Evolutionary conservation across 495 filamentous ascomycete species (phyloP).

Genomic region (Parathielavia hyrcaniae): DNA sequence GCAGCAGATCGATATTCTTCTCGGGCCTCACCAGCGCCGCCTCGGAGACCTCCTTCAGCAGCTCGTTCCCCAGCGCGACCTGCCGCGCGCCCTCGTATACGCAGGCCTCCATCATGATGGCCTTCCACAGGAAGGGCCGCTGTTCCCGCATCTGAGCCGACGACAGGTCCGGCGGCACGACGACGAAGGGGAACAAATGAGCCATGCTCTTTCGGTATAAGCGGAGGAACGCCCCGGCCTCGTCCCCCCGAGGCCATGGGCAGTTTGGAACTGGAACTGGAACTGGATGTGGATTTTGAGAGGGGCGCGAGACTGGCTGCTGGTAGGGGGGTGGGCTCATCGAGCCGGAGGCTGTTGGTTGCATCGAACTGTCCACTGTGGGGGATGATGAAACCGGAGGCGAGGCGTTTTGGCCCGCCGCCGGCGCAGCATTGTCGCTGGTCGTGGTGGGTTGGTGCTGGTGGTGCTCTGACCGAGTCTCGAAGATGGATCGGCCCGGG

Average conservation of each 20-base stretch:
- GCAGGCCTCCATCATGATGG: slow-evolving; percentile 29
- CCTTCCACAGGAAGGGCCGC: slow-evolving; percentile 33
- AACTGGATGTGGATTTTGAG: slow-evolving; percentile 1
- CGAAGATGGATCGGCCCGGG: slow-evolving; percentile 2
- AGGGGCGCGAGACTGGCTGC: neutral
- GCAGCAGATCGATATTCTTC: slow-evolving; percentile 28
- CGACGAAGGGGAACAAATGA: slow-evolving; percentile 28
- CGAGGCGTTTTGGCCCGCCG: neutral
- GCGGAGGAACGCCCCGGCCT: slow-evolving; percentile 24
- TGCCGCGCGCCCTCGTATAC: slow-evolving; percentile 29
- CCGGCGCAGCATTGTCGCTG: neutral
- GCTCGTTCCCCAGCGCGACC: slow-evolving; percentile 22
- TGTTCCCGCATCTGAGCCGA: slow-evolving; percentile 22
- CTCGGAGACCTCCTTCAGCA: slow-evolving; percentile 26
- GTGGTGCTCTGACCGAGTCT: neutral
- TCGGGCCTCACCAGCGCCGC: slow-evolving; percentile 19
- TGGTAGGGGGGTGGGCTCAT: neutral
- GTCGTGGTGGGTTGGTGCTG: neutral
- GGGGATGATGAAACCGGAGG: neutral
- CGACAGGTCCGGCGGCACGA: slow-evolving; percentile 22
- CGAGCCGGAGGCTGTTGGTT: neutral
- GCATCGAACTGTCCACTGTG: neutral
- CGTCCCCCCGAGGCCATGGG: slow-evolving; percentile 26
- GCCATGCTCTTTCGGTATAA: slow-evolving; percentile 15
- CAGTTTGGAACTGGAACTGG: too few relatives aligned